A percentile compares a stretch with the other conserved stretches of the same genome.
These are phyloP conservation scores for Scutellaria baicalensis DNA, from an alignment of 257 asterid genomes.

Conservation along the genomic window DNA sequence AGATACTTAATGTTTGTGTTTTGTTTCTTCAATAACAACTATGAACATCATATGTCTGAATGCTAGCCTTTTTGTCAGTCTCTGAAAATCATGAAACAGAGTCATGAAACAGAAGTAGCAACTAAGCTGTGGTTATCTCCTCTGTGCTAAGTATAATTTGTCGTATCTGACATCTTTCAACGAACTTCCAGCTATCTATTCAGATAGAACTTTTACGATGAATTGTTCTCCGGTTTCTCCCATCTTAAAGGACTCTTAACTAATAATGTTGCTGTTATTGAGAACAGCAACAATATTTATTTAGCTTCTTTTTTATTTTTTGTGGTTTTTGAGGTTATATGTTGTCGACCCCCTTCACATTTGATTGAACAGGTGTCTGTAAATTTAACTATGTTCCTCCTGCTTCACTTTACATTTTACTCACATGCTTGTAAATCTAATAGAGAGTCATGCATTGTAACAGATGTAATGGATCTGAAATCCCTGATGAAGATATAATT, in stretches of 20 bases:
- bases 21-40: background rate
- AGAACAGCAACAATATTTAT: background rate
- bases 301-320: background rate
- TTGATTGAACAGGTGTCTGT: background rate
- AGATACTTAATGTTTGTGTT: background rate
- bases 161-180: background rate
- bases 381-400: background rate
- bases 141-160: background rate
- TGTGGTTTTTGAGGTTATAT: background rate
- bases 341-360: background rate
- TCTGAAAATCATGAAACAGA: background rate
- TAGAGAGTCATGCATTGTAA: background rate
- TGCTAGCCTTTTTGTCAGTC: background rate
- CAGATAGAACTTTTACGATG: background rate
- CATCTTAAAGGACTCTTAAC: conserved; percentile 1
- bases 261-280: background rate
- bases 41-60: too few relatives aligned
- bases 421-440: background rate
- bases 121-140: background rate
- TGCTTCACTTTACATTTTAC: background rate
- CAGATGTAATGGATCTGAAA: background rate
- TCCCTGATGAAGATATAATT: background rate
- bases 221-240: background rate
- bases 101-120: background rate
- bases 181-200: background rate